These are phyloP conservation scores for Phytopythium kandeliae DNA, from an alignment of 352 stramenopile species.

Conservation along the genomic window DNA sequence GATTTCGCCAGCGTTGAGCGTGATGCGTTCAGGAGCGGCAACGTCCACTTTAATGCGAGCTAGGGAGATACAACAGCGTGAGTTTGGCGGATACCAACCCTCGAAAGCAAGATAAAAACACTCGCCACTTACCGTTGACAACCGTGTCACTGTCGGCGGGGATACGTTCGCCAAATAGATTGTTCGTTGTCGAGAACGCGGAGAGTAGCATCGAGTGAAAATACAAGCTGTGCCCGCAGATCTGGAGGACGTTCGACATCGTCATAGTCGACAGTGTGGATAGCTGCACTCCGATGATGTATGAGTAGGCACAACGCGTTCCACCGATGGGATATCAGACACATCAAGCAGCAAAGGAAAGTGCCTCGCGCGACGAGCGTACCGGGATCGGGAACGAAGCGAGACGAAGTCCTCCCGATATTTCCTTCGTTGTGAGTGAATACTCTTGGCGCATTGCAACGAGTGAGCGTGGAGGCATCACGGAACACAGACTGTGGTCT, in stretches of 20 bases:
- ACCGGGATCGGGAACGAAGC: slow-evolving; percentile 81
- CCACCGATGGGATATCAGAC: not conserved
- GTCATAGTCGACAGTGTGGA: slow-evolving; percentile 54
- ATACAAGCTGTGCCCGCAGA: slow-evolving; percentile 80
- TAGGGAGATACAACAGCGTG: slow-evolving; percentile 7
- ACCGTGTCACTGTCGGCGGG: slow-evolving; percentile 53
- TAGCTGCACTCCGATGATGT: slow-evolving; percentile 28
- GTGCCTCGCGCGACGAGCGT: not conserved
- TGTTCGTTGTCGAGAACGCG: slow-evolving; percentile 64
- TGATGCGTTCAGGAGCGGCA: slow-evolving; percentile 66
- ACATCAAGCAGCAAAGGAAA: not conserved
- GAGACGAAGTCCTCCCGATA: slow-evolving; percentile 71
- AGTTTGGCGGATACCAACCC: not conserved
- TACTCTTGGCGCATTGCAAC: slow-evolving; percentile 76
- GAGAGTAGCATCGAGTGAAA: slow-evolving; percentile 81
- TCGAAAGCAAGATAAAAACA: not conserved
- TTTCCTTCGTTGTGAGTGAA: slow-evolving; percentile 81
- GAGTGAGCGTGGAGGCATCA: slow-evolving; percentile 42
- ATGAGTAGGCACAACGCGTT: not conserved
- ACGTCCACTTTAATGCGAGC: slow-evolving; percentile 81
- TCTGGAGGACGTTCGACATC: slow-evolving; percentile 62
- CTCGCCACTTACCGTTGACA: slow-evolving; percentile 41
- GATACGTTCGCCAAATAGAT: slow-evolving; percentile 63
- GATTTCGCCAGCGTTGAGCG: slow-evolving; percentile 66
- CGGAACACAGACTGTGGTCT: slow-evolving; percentile 64